These are phyloP conservation scores for Solanum chilense DNA, from an alignment of 257 asterid species.

Conservation along the genomic window DNA sequence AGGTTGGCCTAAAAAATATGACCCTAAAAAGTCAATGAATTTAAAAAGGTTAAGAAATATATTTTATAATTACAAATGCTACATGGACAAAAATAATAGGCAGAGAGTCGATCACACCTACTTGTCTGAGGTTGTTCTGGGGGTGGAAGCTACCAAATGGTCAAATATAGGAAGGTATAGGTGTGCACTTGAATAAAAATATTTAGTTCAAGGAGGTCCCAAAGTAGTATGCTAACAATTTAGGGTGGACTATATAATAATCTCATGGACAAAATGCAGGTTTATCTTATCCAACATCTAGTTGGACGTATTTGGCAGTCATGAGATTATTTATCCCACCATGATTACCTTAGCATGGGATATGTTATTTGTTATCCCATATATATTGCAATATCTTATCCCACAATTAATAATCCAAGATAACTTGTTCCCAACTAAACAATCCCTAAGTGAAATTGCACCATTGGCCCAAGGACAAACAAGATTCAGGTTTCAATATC, in stretches of 20 bases:
- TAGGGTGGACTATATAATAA: background rate
- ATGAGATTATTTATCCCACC: background rate
- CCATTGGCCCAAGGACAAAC: background rate
- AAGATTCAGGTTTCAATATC: background rate
- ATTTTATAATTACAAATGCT: background rate
- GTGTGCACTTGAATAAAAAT: background rate
- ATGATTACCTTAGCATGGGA: background rate
- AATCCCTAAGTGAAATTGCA: background rate
- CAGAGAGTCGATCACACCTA: background rate
- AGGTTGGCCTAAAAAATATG: background rate
- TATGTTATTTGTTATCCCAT: background rate
- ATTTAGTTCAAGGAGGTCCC: background rate
- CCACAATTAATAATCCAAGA: background rate
- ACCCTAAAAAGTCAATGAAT: background rate
- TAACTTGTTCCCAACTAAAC: background rate
- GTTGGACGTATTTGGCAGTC: background rate
- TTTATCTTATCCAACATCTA: background rate
- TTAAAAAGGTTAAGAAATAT: background rate
- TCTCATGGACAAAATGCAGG: background rate
- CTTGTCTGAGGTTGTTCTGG: background rate
- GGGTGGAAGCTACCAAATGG: background rate
- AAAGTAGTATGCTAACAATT: background rate
- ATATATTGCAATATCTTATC: background rate
- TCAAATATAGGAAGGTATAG: background rate
- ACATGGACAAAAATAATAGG: background rate